These are phyloP conservation scores for Blastocystis sp. DNA, from an alignment of 352 stramenopile species.

Conservation along the genomic window DNA sequence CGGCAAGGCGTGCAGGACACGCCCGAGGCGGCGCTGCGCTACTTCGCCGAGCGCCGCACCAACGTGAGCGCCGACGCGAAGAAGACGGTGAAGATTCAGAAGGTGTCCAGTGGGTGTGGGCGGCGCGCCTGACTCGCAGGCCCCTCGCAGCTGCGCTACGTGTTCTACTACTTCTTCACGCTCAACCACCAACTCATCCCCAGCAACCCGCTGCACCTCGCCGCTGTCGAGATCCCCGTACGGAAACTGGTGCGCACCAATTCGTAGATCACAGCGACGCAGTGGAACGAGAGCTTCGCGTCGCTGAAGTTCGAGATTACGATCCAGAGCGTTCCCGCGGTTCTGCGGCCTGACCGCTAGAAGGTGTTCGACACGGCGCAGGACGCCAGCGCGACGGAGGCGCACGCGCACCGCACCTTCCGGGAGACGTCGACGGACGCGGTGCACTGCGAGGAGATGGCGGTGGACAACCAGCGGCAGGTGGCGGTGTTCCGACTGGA, in stretches of 20 bases:
- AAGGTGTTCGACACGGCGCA: background rate
- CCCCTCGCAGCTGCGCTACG: constrained; percentile 59
- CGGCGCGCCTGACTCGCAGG: background rate
- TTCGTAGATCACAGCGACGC: background rate
- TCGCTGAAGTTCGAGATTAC: constrained; percentile 44
- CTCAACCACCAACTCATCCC: background rate
- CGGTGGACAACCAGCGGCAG: constrained; percentile 4
- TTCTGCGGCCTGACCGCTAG: background rate
- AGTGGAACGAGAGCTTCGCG: background rate
- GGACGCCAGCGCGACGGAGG: background rate
- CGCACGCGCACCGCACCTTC: background rate
- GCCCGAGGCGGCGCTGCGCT: constrained; percentile 39
- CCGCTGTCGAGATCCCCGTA: constrained; percentile 16
- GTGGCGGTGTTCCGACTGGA: constrained; percentile 8
- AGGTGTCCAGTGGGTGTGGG: constrained; percentile 13
- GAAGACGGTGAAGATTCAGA: constrained; percentile 37
- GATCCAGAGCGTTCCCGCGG: background rate
- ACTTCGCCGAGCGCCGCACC: constrained; percentile 54
- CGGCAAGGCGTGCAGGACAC: constrained; percentile 31
- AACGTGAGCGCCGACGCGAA: constrained; percentile 2
- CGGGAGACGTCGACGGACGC: background rate
- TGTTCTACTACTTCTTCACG: constrained; percentile 57
- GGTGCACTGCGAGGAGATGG: constrained; percentile 2
- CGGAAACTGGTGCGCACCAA: background rate
- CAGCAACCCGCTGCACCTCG: background rate